Base-by-base conservation (phyloP, 1,284 basidiomycete species). In the Apiotrichum domesticum region DNA sequence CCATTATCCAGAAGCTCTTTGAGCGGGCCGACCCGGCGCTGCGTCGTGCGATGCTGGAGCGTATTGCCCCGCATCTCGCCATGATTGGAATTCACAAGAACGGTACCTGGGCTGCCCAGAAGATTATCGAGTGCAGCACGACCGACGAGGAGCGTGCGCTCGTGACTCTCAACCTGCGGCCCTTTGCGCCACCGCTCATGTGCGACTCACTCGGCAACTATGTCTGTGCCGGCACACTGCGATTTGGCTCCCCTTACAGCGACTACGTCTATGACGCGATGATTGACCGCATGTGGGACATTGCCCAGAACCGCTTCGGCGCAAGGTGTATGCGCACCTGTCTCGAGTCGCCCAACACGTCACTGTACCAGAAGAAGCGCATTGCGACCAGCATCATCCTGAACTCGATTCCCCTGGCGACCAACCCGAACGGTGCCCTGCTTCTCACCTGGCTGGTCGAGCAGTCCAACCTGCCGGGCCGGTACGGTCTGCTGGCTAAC, bases 71-170 rank as follows among this genome's bases (percentile, higher is more conserved):
- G 52, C 89, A 96, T 73, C 80, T 99, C 32, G 96, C 95, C 33
- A 91, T 91, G 83, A 96, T 98, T 64, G 96, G 96, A 50, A 93
- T 95, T 51, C 96, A 99, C 81, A 98, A 98, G 80, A 98, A 98
- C 68, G 96, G 96, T 42, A 99, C 96, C 0, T 98, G 96, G 96
- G 95, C 96, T 1, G 95, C 94, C 3, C 96, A 98, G 77, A 96
- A 96, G 82, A 95, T 98, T 71, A 98, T 98, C 64, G 94, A 98
- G 78, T 95, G 91, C 64, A 88, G 94, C 45, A 83, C 85, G 55
- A 86, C 83, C n/a, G 85, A 87, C 6, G 92, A 96, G 60, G 96
- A 98, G 74, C 83, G 92, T 55, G 81, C 80, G 3, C 77, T 97
- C 40, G 86, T 99, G 68, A 85, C 87, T 46, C 85, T 88, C 71